Evolutionary conservation across 1,284 basidiomycete species (phyloP), one percentile per base, ranked within the genome.

Genomic region (Apiotrichum siamense): DNA sequence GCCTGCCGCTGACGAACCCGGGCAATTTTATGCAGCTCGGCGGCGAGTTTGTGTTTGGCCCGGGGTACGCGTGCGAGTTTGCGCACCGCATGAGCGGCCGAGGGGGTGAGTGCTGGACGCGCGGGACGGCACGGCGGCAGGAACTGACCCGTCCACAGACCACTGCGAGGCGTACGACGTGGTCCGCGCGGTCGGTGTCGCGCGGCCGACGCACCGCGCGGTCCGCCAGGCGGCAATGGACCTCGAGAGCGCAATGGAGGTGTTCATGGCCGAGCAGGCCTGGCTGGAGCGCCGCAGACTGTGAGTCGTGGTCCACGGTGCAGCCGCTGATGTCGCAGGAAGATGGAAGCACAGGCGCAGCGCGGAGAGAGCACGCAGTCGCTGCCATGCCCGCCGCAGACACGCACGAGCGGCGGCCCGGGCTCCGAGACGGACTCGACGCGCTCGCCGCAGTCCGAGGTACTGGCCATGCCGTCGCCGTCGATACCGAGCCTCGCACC

Each of bases 31-130:
- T 59, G 7, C 74, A 75, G 47, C 62, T 74, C 9, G 74, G 73
- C 10, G 74, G 74, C 27, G 73, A 75, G 52, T 74, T 73, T 51
- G 63, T 73, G 25, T 56, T 74, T 10, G 53, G 55, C 0, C 54
- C 63, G 1, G 63, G 62, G 3, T 62, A 56, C 44, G 57, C 52
- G 13, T 70, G 67, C 49, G 60, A 65, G 4, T 74, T 72, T 54
- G 71, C 70, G 4, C 72, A 74, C 49, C 60, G 74, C 11, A 75
- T 75, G 74, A 68, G 63, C 63, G 68, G 61, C 18, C 70, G 64
- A 6, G 66, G 60, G n/a, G 60, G 69, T 72, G 26, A 53, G 69
- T 63, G 12, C 7, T 36, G 10, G 17, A 9, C 24, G 21, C 24
- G 9, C 20, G 7, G 12, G 20, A 3, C 38, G 6, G 21, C 7